These are phyloP conservation scores for Globisporangium radiosum DNA, from an alignment of 352 stramenopile genomes.

Conservation along the genomic window DNA sequence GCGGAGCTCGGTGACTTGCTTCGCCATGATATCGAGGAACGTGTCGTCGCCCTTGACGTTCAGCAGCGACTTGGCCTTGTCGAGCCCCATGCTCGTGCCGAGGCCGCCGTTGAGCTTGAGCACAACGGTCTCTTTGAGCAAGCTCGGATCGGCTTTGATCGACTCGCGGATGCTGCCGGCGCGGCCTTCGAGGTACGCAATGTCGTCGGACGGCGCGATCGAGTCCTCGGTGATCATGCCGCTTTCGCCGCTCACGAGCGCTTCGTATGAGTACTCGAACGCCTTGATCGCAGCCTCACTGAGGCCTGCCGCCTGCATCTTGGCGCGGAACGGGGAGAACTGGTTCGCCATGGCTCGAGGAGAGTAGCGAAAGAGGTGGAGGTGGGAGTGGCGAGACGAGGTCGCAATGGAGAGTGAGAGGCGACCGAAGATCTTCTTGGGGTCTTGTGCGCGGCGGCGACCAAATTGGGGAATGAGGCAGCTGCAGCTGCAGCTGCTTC, in stretches of 20 bases:
- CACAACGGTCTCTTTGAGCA: slow-evolving; percentile 85
- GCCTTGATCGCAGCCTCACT: slow-evolving; percentile 94
- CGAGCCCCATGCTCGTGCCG: slow-evolving; percentile 88
- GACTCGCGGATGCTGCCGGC: slow-evolving; percentile 67
- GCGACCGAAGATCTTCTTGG: slow-evolving; percentile 9
- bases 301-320: slow-evolving; percentile 95
- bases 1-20: slow-evolving; percentile 93
- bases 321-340: slow-evolving; percentile 86
- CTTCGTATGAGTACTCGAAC: slow-evolving; percentile 97
- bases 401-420: slow-evolving; percentile 1
- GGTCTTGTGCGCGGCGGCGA: slow-evolving; percentile 1
- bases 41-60: slow-evolving; percentile 95
- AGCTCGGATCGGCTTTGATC: slow-evolving; percentile 50
- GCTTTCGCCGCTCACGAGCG: slow-evolving; percentile 90
- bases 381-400: slow-evolving; percentile 6
- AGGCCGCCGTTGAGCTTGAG: slow-evolving; percentile 85
- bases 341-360: slow-evolving; percentile 28
- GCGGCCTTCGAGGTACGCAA: slow-evolving; percentile 81
- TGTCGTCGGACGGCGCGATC: slow-evolving; percentile 83
- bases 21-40: slow-evolving; percentile 86
- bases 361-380: slow-evolving; percentile 1
- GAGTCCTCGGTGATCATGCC: slow-evolving; percentile 96
- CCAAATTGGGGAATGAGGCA: slow-evolving; percentile 15
- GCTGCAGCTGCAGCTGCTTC: not conserved
- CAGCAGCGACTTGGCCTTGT: slow-evolving; percentile 94